Percentiles rank a stretch among this genome's conserved stretches.
Conservation (phyloP, 768 basidiomycete species). For the Imleria badia region DNA sequence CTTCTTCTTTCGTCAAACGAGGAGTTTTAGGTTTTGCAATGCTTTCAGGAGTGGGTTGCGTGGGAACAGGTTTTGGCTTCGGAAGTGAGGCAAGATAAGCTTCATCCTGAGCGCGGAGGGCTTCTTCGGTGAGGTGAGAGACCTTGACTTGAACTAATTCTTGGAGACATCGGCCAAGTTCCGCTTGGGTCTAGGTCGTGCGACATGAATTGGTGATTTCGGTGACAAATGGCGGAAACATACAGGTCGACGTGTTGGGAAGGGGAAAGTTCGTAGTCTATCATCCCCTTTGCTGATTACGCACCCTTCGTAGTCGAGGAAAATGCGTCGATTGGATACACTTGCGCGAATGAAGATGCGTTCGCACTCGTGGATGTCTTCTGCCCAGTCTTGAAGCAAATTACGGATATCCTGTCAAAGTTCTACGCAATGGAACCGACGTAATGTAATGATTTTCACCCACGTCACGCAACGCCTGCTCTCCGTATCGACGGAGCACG, state of each 20-base stretch:
- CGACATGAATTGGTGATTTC: background rate
- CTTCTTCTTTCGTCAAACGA: conserved; percentile 80
- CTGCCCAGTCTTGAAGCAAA: conserved; percentile 80
- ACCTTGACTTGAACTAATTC: conserved; percentile 85
- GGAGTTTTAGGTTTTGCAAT: conserved; percentile 50
- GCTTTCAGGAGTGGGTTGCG: conserved; percentile 32
- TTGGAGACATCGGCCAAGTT: conserved; percentile 79
- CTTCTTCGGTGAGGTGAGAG: conserved; percentile 84
- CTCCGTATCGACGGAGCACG: conserved; percentile 89
- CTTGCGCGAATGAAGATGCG: conserved; percentile 91
- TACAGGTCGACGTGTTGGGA: conserved; percentile 94
- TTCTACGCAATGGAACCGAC: background rate
- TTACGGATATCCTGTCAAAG: conserved; percentile 76
- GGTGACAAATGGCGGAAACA: conserved; percentile 23
- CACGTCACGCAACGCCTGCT: conserved; percentile 88
- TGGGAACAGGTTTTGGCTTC: conserved; percentile 62
- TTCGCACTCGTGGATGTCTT: conserved; percentile 84
- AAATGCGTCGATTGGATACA: conserved; percentile 82
- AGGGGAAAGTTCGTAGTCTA: conserved; percentile 87
- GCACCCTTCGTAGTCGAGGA: conserved; percentile 85
- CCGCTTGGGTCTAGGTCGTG: conserved; percentile 74
- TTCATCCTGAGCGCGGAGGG: conserved; percentile 82
- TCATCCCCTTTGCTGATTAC: conserved; percentile 77
- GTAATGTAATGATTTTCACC: conserved; percentile 24
- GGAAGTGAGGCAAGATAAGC: conserved; percentile 87